A percentile compares a stretch with the other conserved stretches of the same genome.
Conservation (phyloP, 2,329 filamentous ascomycete genomes). For the Fusarium subglutinans region DNA sequence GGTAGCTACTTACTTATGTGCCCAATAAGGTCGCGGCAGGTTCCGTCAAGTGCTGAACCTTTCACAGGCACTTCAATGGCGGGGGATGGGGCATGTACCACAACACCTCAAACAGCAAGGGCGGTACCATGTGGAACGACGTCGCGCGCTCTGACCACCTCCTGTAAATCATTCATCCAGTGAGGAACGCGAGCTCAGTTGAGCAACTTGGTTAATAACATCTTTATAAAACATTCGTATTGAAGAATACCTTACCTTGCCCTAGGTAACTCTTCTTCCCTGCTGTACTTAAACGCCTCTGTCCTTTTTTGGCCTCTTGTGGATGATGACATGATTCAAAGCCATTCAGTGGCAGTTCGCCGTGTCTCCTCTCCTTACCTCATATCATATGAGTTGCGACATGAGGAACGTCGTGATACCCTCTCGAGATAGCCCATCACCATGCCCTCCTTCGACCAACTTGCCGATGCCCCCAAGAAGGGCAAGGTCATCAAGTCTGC, state of each 20-base stretch:
- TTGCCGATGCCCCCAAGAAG: conserved; percentile 60
- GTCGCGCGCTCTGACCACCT: conserved; percentile 27
- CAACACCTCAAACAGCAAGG: conserved; percentile 17
- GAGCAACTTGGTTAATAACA: conserved; percentile 22
- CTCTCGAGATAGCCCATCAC: conserved; percentile 35
- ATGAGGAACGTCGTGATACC: conserved; percentile 39
- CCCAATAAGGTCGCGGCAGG: conserved; percentile 37
- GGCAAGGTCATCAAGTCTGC: conserved; percentile 71
- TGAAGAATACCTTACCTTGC: background rate
- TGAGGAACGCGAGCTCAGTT: conserved; percentile 23
- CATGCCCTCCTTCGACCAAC: conserved; percentile 62
- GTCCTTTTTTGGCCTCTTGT: background rate
- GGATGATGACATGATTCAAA: conserved; percentile 29
- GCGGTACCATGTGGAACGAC: conserved; percentile 23
- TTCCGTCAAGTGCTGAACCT: conserved; percentile 17
- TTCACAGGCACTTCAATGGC: conserved; percentile 1
- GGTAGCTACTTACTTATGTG: background rate
- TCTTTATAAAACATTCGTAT: background rate
- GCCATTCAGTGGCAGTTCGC: conserved; percentile 25
- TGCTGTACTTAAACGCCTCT: background rate
- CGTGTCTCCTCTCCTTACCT: conserved; percentile 13
- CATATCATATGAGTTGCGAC: conserved; percentile 24
- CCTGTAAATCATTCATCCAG: conserved; percentile 1
- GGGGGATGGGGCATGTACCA: conserved; percentile 35
- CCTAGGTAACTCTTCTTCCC: background rate